Evolutionary conservation across 202 grass and related monocot genomes (phyloP), one percentile per base, ranked within the genome.

Genomic region (Zoysia matrella): DNA sequence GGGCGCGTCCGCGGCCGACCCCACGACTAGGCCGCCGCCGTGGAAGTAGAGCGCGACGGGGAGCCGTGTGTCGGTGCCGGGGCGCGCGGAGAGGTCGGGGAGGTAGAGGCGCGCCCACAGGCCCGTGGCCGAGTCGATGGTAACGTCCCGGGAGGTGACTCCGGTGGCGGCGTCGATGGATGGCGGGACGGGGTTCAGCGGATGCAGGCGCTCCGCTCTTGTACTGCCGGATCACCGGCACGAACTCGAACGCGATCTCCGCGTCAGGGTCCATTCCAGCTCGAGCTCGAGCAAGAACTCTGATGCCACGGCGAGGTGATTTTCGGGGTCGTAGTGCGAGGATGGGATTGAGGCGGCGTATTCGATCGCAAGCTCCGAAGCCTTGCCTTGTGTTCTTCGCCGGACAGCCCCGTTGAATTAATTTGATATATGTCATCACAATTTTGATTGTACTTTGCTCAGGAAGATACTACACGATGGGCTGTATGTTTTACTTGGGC

Each of bases 11-110:
- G 84, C 86, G 6, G 92, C 82, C 3, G 92, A 82, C 7, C 83
- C 90, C 5, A 62, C 63, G 6, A 90, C 82, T 0, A 95, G 82
- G 10, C 63, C 77, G 3, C 85, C 93, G 69, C 93, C 83, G 15
- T 95, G 89, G 74, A 91, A 13, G 84, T 87, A 93, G 36, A 93
- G 43, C 10, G 82, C 73, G 48, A 93, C 47, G 14, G 84, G 80
- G 5, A 87, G 71, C 41, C 47, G 76, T 39, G 2, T 5, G 9
- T 0, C 16, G 0, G 47, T 6, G 53, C 6, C 13, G 11, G 10
- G 3, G 55, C 11, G 0, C 2, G 8, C 14, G 18, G 46, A 2
- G 44, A 61, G 54, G 52, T 67, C 50, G 0, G 86, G 86, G 46
- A 85, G 71, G 83, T 89, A 89, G 78, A 89, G 71, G 39, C 82